Base-by-base conservation (phyloP, 345 rosid genomes). In the Eucalyptus grandis region DNA sequence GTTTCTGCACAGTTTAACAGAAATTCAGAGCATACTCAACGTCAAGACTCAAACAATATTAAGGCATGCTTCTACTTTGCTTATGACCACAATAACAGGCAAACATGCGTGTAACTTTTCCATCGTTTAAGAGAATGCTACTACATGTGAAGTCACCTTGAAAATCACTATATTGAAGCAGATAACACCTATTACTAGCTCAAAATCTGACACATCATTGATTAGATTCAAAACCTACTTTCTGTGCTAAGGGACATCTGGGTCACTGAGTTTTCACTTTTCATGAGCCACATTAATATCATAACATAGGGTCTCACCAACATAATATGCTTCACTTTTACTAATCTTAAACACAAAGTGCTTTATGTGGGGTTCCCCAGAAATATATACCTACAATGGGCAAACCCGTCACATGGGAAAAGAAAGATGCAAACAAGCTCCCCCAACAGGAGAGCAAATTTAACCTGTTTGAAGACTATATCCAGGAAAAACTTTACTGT, bases 1-100 rank as follows among this genome's bases (percentile, higher is more conserved):
- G 56, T 91, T 93, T 95, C 99, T 96, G 92, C 88, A 89, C 31
- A 34, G 27, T 31, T 54, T 53, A 54, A 86, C 58, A 19, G 88
- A 86, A 51, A 47, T 2, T 86, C 2, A 86, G 56, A 86, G 87
- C 87, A 46, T 34, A 86, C 14, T 53, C 43, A n/a, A 86, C 10
- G 2, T 53, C 60, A 6, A 77, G 83, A 37, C 83, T 77, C 46
- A 31, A 69, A 69, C 27, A 37, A 22, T 0, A 77, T 21, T 11
- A 6, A 11, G 47, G 7, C 27, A 21, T 77, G 46, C 46, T 37
- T 77, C 46, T 37, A 19, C 47, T 19, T 1, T 5, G 82, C 26
- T 72, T 10, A 11, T 34, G 82, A 72, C 82, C 46, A 3, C 82
- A 72, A 72, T 5, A 34, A 31, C 82, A 3, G 27, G 14, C 46